phyloP scores from a whole-genome alignment of 495 filamentous ascomycete genomes.

The Penicillium tannophilum region DNA sequence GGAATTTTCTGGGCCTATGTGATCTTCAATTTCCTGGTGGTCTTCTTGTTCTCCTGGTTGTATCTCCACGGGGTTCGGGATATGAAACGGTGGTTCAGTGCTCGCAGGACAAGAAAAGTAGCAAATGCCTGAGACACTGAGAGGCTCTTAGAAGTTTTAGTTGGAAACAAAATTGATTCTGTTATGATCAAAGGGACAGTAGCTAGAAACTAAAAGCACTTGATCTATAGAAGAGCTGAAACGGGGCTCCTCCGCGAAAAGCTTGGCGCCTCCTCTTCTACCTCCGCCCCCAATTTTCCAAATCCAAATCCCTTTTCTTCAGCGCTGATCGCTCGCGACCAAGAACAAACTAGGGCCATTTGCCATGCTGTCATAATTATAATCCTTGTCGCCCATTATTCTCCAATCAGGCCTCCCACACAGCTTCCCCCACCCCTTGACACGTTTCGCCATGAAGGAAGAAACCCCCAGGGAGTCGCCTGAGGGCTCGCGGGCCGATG shows the following conservation, averaged over 20 bases:
- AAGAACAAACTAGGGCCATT: not conserved
- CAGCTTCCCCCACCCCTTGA: slow-evolving; percentile 5
- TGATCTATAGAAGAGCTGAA: not conserved
- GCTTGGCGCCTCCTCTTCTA: slow-evolving; percentile 8
- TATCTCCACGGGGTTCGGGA: slow-evolving; percentile 51
- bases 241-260: slow-evolving; percentile 7
- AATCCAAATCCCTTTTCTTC: not conserved
- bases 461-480: slow-evolving; percentile 38
- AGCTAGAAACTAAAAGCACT: not conserved
- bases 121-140: not conserved
- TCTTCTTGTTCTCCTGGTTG: slow-evolving; percentile 56
- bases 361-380: not conserved
- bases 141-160: not conserved
- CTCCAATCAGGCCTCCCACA: not conserved
- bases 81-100: slow-evolving; percentile 45
- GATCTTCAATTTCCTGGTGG: slow-evolving; percentile 55
- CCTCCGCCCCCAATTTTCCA: slow-evolving; percentile 5
- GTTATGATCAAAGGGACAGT: not conserved
- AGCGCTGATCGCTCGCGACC: slow-evolving; percentile 6
- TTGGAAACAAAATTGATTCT: not conserved
- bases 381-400: not conserved
- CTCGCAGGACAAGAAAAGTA: slow-evolving; percentile 39
- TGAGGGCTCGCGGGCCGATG: slow-evolving; percentile 52
- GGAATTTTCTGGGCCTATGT: slow-evolving; percentile 59
- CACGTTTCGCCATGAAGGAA: slow-evolving; percentile 24